Conservation (phyloP, 176 grass and related monocot species). For the Urochloa ruziziensis region DNA sequence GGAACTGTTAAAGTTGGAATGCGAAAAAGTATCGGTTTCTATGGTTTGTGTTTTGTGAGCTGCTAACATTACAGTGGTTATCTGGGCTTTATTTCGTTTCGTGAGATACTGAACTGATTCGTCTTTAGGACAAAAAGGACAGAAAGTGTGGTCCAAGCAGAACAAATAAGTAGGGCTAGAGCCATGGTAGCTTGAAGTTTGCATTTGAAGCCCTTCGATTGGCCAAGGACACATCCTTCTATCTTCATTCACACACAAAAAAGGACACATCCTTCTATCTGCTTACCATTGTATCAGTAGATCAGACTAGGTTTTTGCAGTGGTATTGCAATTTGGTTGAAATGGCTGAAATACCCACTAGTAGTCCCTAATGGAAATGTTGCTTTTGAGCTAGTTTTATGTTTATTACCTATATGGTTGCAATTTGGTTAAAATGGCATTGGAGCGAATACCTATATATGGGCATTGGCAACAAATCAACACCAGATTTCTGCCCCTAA, state of each 20-base stretch:
- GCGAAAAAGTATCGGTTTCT: background rate
- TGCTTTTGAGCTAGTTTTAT: background rate
- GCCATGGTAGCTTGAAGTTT: background rate
- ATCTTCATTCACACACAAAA: too few relatives aligned
- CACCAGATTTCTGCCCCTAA: background rate
- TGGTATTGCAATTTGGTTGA: background rate
- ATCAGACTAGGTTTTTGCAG: background rate
- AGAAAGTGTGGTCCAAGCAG: conserved; percentile 22
- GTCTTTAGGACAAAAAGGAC: conserved; percentile 14
- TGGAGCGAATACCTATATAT: background rate
- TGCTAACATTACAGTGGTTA: background rate
- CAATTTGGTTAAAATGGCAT: too few relatives aligned
- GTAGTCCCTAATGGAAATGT: background rate
- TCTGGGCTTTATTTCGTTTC: conserved; percentile 2
- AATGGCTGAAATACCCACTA: conserved; percentile 8
- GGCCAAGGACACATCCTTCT: background rate
- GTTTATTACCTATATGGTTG: background rate
- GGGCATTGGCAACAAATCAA: conserved; percentile 7
- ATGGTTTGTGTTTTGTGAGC: background rate
- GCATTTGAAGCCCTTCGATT: background rate
- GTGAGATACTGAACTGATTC: background rate
- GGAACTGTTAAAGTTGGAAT: background rate
- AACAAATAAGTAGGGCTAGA: conserved; percentile 2
- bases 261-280: background rate
- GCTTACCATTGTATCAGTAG: conserved; percentile 3